A percentile compares a stretch with the other conserved stretches of the same genome.
Conservation (phyloP, 2,329 filamentous ascomycete genomes). For the Cladophialophora chaetospira region DNA sequence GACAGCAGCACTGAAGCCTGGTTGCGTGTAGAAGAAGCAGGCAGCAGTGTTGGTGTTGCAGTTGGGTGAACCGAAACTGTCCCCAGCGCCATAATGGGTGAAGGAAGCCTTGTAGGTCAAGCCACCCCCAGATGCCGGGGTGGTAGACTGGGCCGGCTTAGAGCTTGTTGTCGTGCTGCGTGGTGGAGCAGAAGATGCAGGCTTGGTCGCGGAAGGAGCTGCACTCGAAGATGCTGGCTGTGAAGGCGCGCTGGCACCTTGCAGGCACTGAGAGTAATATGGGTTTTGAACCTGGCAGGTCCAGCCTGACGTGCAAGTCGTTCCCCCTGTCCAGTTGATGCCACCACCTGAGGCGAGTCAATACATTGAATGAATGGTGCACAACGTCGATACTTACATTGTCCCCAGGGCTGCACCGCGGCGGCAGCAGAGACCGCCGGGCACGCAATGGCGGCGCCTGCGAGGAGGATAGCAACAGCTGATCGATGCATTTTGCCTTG, state of each 20-base stretch:
- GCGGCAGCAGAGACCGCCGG: conserved; percentile 1
- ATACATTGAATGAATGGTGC: background rate
- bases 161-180: conserved; percentile 10
- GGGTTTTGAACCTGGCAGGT: conserved; percentile 39
- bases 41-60: conserved; percentile 43
- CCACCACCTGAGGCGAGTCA: conserved; percentile 37
- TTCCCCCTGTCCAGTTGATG: conserved; percentile 39
- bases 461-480: conserved; percentile 12
- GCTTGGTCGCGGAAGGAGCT: background rate
- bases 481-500: conserved; percentile 19
- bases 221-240: background rate
- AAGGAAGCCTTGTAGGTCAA: conserved; percentile 37
- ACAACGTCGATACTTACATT: conserved; percentile 18
- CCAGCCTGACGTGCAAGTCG: conserved; percentile 38
- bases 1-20: conserved; percentile 43
- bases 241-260: conserved; percentile 5
- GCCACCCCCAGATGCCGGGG: conserved; percentile 10
- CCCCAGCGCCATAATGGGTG: conserved; percentile 41
- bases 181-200: conserved; percentile 4
- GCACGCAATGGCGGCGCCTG: conserved; percentile 18
- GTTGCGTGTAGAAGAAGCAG: conserved; percentile 37
- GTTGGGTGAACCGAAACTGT: conserved; percentile 38
- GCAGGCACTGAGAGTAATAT: conserved; percentile 44
- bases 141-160: conserved; percentile 11
- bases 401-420: conserved; percentile 21